Conservation (phyloP, 495 filamentous ascomycete genomes). For the Xylona heveae region DNA sequence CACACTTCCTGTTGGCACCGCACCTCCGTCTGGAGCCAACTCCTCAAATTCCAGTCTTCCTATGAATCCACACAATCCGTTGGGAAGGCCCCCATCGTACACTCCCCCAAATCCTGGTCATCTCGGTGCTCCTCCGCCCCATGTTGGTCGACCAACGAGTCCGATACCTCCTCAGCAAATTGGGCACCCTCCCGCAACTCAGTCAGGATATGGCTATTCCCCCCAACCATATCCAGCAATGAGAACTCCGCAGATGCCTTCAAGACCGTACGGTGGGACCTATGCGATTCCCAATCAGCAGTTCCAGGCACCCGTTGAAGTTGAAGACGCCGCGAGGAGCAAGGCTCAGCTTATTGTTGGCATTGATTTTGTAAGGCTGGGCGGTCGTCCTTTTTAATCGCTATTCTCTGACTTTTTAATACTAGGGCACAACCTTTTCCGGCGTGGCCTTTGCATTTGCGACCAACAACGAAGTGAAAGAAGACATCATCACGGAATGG, state of each 20-base stretch:
- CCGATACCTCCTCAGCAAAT: conserved; percentile 29
- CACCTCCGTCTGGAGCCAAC: conserved; percentile 12
- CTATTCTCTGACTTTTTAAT: background rate
- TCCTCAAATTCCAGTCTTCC: conserved; percentile 30
- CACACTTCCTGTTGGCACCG: conserved; percentile 1
- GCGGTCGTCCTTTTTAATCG: background rate
- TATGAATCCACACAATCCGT: conserved; percentile 22
- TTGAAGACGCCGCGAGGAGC: conserved; percentile 65
- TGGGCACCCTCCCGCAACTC: conserved; percentile 24
- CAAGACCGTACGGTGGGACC: no score
- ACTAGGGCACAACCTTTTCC: conserved; percentile 52
- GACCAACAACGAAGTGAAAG: conserved; percentile 57
- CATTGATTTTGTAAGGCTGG: conserved; percentile 53
- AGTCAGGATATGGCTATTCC: conserved; percentile 19
- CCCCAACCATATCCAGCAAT: no score
- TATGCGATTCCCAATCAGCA: no score
- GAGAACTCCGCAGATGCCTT: no score
- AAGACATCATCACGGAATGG: conserved; percentile 64
- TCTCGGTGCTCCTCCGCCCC: conserved; percentile 1
- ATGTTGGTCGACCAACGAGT: conserved; percentile 31
- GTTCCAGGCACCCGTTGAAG: conserved; percentile 46
- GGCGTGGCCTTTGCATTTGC: conserved; percentile 56
- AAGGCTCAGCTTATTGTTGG: conserved; percentile 65
- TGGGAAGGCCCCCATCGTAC: conserved; percentile 53
- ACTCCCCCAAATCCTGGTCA: conserved; percentile 19